phyloP scores from a whole-genome alignment of 73 alveolate genomes.

The Effrenium voratum region DNA sequence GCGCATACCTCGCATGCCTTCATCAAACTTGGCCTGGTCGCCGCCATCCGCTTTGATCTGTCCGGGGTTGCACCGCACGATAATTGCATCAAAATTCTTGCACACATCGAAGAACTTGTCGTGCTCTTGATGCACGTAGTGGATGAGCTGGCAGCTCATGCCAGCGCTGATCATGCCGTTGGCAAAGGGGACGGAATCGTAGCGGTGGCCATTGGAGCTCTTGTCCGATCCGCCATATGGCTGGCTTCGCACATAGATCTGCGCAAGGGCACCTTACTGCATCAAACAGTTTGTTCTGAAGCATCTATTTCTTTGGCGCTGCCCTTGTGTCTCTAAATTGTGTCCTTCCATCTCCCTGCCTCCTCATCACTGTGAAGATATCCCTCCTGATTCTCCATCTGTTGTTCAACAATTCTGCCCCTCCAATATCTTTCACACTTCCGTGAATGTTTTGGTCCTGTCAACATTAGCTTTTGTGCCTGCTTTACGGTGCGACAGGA shows the following conservation, averaged over 20 bases:
- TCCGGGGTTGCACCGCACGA: constrained; percentile 73
- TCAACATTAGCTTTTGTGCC: too few relatives aligned
- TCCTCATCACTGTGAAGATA: too few relatives aligned
- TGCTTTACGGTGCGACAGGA: too few relatives aligned
- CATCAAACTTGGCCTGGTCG: constrained; percentile 41
- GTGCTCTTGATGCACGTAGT: constrained; percentile 35
- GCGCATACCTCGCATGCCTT: constrained; percentile 37
- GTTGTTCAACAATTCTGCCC: too few relatives aligned
- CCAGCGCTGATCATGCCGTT: constrained; percentile 45
- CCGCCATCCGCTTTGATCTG: constrained; percentile 63
- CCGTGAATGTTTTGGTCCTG: too few relatives aligned
- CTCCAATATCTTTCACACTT: too few relatives aligned
- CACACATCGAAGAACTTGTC: constrained; percentile 65
- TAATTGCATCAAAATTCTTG: constrained; percentile 18
- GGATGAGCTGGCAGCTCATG: constrained; percentile 72
- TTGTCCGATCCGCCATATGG: constrained; percentile 86
- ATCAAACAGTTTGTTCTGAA: too few relatives aligned
- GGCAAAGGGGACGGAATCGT: not conserved
- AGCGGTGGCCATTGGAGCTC: constrained; percentile 44
- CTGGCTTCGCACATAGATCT: constrained; percentile 68
- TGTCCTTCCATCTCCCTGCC: too few relatives aligned
- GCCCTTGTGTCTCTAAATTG: too few relatives aligned
- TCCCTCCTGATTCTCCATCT: too few relatives aligned
- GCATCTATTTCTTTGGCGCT: too few relatives aligned
- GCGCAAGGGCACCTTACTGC: constrained; percentile 60